phyloP scores from a whole-genome alignment of 257 asterid species.

The Apocynum venetum region DNA sequence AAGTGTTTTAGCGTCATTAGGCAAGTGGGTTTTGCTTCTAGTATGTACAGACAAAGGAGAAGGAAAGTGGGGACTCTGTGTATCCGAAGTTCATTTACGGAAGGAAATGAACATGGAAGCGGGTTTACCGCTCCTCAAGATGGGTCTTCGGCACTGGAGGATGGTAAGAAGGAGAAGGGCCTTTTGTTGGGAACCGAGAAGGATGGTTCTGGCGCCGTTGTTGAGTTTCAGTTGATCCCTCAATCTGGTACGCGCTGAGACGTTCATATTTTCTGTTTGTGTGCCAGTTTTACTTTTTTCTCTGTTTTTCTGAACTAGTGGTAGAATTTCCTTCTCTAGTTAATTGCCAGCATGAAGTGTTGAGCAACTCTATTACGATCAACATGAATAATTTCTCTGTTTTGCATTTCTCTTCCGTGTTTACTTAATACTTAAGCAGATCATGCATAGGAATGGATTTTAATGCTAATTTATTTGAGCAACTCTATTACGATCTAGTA shows the following conservation, averaged over 20 bases:
- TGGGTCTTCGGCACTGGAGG: slow-evolving; percentile 17
- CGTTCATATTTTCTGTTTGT: neutral
- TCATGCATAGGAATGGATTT: neutral
- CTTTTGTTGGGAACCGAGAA: slow-evolving; percentile 46
- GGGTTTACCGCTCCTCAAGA: slow-evolving; percentile 26
- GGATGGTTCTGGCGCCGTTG: slow-evolving; percentile 54
- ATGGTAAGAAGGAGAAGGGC: slow-evolving; percentile 31
- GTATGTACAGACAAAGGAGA: slow-evolving; percentile 20
- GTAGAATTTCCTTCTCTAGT: neutral
- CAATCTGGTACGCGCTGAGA: slow-evolving; percentile 46
- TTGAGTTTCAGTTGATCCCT: slow-evolving; percentile 64
- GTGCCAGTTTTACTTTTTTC: neutral
- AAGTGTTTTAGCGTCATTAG: slow-evolving; percentile 22
- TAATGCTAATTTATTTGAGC: too few relatives aligned
- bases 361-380: too few relatives aligned
- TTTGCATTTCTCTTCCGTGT: neutral
- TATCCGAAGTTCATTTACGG: slow-evolving; percentile 27
- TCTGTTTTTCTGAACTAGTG: neutral
- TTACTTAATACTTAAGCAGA: neutral
- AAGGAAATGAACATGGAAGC: slow-evolving; percentile 19
- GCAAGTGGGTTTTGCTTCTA: slow-evolving; percentile 44
- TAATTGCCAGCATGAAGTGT: neutral
- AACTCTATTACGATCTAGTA: neutral
- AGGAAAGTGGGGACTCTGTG: slow-evolving; percentile 30
- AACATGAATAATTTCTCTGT: too few relatives aligned